Conservation (phyloP, 306 rosid species). For the Trifolium pratense region DNA sequence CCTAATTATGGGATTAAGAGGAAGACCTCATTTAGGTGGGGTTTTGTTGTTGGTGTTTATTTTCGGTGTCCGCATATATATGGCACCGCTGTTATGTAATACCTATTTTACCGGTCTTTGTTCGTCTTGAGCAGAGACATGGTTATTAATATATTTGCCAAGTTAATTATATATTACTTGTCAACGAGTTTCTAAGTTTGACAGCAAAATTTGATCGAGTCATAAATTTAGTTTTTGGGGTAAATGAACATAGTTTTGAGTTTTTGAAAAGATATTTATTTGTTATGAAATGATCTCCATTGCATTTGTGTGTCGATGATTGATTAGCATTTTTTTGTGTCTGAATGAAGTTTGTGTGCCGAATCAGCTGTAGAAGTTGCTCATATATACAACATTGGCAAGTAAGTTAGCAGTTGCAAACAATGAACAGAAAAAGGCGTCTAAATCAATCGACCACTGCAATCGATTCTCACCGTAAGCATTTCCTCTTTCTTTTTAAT, state of each 20-base stretch:
- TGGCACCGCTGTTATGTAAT: too few relatives aligned
- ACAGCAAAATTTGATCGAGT: not conserved
- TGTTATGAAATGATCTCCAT: not conserved
- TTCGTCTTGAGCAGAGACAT: too few relatives aligned
- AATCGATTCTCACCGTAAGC: constrained; percentile 63
- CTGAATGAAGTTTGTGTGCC: constrained; percentile 32
- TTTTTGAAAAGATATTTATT: constrained; percentile 4
- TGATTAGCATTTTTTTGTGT: constrained; percentile 18
- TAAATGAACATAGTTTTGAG: not conserved
- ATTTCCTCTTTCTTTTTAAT: constrained; percentile 13
- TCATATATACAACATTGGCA: constrained; percentile 25
- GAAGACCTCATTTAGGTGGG: too few relatives aligned
- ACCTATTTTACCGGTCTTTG: too few relatives aligned
- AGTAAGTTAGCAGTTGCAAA: constrained; percentile 34
- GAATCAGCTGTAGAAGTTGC: constrained; percentile 44
- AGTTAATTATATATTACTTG: not conserved
- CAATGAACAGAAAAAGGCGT: constrained; percentile 56
- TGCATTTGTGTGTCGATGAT: not conserved
- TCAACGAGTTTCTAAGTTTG: not conserved
- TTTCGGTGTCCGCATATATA: too few relatives aligned
- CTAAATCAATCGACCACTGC: constrained; percentile 61
- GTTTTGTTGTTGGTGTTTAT: too few relatives aligned
- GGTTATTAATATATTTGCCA: too few relatives aligned
- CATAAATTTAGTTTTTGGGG: not conserved
- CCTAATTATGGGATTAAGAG: too few relatives aligned